Conservation (phyloP, 176 grass and related monocot species). For the Paspalum notatum region DNA sequence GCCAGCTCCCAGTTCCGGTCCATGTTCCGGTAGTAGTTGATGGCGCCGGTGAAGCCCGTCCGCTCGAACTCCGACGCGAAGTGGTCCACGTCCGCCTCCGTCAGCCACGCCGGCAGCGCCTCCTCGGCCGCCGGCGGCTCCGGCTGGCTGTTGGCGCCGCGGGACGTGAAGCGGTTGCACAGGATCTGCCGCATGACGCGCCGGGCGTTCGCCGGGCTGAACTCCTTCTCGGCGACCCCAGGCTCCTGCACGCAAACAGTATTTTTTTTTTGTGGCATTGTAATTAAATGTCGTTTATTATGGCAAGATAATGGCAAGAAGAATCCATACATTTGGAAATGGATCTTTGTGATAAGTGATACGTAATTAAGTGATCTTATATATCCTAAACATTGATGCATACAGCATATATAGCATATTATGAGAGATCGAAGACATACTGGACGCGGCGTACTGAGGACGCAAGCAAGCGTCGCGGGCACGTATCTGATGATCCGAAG, state of each 20-base stretch:
- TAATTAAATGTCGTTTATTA: no score
- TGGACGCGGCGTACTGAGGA: no score
- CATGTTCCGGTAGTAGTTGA: constrained; percentile 69
- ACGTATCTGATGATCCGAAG: no score
- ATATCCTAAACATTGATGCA: no score
- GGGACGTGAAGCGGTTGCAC: constrained; percentile 19
- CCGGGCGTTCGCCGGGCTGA: constrained; percentile 32
- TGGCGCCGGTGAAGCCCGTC: constrained; percentile 50
- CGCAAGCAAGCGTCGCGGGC: no score
- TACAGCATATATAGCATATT: no score
- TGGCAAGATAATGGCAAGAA: no score
- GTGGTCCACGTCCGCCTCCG: constrained; percentile 45
- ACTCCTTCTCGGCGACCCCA: constrained; percentile 45
- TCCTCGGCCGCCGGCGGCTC: background rate
- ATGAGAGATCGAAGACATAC: no score
- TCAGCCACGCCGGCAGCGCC: constrained; percentile 39
- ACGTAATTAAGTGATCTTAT: no score
- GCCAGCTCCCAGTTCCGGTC: constrained; percentile 63
- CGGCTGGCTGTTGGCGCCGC: background rate
- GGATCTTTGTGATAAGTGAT: no score
- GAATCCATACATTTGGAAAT: no score
- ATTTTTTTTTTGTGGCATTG: no score
- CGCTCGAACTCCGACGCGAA: constrained; percentile 50
- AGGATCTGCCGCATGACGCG: constrained; percentile 18
- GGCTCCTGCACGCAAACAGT: constrained; percentile 43